A percentile compares a stretch with the other conserved stretches of the same genome.
Conservation (phyloP, 306 rosid genomes). For the Begonia masoniana region DNA sequence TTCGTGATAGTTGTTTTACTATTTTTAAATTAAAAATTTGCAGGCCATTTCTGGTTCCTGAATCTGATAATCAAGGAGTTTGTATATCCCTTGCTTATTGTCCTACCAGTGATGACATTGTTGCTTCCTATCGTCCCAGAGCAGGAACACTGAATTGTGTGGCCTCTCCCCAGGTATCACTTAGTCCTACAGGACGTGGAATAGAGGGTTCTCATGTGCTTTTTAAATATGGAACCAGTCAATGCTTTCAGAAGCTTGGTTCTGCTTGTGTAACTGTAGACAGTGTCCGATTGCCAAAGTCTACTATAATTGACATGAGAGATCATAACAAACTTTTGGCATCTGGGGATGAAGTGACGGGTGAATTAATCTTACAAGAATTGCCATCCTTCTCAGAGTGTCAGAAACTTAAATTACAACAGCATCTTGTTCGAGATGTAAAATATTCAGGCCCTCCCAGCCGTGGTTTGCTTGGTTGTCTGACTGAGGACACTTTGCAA, state of each 20-base stretch:
- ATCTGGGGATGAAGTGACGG: constrained; percentile 38
- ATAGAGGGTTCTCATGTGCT: constrained; percentile 54
- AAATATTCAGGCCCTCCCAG: constrained; percentile 33
- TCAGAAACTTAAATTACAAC: constrained; percentile 38
- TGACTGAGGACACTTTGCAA: constrained; percentile 46
- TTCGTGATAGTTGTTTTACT: no score
- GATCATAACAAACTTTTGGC: constrained; percentile 41
- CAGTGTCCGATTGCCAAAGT: constrained; percentile 55
- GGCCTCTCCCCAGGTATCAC: constrained; percentile 30
- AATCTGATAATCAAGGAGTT: constrained; percentile 55
- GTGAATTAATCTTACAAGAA: constrained; percentile 54
- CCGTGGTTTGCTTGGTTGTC: constrained; percentile 48
- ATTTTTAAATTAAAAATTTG: constrained; percentile 3
- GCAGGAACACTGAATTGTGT: constrained; percentile 29
- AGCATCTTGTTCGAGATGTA: constrained; percentile 49
- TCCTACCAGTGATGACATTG: constrained; percentile 55
- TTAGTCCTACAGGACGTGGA: constrained; percentile 43
- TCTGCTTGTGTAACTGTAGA: constrained; percentile 38
- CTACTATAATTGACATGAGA: constrained; percentile 32
- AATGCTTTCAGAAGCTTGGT: constrained; percentile 30
- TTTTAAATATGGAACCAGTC: constrained; percentile 23
- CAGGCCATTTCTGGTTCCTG: constrained; percentile 70
- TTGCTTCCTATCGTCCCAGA: constrained; percentile 77
- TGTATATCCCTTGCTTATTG: constrained; percentile 79
- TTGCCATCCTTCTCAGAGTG: constrained; percentile 52